Conservation (phyloP, 2,329 filamentous ascomycete species). For the Monosporascus sp. region DNA sequence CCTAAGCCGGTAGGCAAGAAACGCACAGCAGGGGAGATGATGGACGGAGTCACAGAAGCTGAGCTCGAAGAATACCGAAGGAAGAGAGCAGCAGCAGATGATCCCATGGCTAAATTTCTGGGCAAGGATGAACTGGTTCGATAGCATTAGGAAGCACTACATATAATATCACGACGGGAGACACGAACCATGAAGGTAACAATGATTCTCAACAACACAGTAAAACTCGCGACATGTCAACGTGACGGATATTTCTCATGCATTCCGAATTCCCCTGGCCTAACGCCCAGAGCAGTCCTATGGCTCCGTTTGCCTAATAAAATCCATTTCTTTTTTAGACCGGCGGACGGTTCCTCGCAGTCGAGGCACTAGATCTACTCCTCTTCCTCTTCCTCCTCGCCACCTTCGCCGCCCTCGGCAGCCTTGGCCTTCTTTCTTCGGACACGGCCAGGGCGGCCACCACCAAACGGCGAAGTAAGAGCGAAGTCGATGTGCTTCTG, state of each 20-base stretch:
- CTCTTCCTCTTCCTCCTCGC: slow-evolving; percentile 83
- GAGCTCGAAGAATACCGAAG: slow-evolving; percentile 83
- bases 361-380: slow-evolving; percentile 40
- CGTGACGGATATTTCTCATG: slow-evolving; percentile 25
- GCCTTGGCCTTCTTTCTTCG: slow-evolving; percentile 99
- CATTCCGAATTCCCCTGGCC: slow-evolving; percentile 38
- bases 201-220: neutral
- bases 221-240: neutral
- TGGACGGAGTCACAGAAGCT: slow-evolving; percentile 71
- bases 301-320: slow-evolving; percentile 29
- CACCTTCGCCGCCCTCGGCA: slow-evolving; percentile 77
- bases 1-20: slow-evolving; percentile 50
- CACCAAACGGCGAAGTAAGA: slow-evolving; percentile 94
- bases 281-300: slow-evolving; percentile 49
- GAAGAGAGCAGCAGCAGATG: slow-evolving; percentile 67
- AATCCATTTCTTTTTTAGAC: neutral
- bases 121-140: slow-evolving; percentile 65
- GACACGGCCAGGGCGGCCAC: slow-evolving; percentile 94
- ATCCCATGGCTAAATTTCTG: slow-evolving; percentile 82
- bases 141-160: slow-evolving; percentile 19
- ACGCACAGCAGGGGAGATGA: slow-evolving; percentile 73
- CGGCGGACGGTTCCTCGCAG: neutral
- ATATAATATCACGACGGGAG: neutral
- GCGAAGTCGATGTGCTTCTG: slow-evolving; percentile 99
- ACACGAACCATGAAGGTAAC: neutral